Evolutionary conservation across 495 filamentous ascomycete genomes (phyloP).

Genomic region (Tuber magnatum): DNA sequence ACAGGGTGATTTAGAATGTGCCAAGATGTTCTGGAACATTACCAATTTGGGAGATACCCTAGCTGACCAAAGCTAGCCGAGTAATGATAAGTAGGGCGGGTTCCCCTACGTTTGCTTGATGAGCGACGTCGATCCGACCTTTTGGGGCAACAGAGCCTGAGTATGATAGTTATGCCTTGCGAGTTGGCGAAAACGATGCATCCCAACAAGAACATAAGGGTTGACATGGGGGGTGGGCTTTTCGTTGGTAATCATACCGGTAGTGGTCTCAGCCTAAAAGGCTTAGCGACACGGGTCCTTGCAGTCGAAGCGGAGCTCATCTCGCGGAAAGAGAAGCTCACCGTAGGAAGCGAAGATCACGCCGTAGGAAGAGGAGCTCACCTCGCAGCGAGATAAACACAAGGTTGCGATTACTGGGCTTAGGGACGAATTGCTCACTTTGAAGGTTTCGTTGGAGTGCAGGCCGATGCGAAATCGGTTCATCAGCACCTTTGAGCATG

Average conservation of each 20-base stretch:
- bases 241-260: slow-evolving; percentile 11
- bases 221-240: too few relatives aligned
- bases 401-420: slow-evolving; percentile 9
- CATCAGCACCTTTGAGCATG: slow-evolving; percentile 8
- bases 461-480: not conserved
- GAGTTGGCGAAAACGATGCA: not conserved
- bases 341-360: too few relatives aligned
- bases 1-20: too few relatives aligned
- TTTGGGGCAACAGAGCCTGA: not conserved
- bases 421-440: slow-evolving; percentile 13
- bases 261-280: not conserved
- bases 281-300: slow-evolving; percentile 2
- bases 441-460: slow-evolving; percentile 8
- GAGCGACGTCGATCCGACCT: not conserved
- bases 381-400: too few relatives aligned
- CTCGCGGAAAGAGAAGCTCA: not conserved
- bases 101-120: not conserved
- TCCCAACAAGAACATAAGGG: too few relatives aligned
- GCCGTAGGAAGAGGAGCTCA: too few relatives aligned
- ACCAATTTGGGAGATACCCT: too few relatives aligned
- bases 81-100: not conserved
- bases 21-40: too few relatives aligned
- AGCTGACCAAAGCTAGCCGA: too few relatives aligned
- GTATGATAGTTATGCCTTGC: not conserved
- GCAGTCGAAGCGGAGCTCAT: not conserved